Evolutionary conservation across 164 flowering plant genomes (phyloP), one percentile per base, ranked within the genome.

Genomic region (Liquidambar formosana): DNA sequence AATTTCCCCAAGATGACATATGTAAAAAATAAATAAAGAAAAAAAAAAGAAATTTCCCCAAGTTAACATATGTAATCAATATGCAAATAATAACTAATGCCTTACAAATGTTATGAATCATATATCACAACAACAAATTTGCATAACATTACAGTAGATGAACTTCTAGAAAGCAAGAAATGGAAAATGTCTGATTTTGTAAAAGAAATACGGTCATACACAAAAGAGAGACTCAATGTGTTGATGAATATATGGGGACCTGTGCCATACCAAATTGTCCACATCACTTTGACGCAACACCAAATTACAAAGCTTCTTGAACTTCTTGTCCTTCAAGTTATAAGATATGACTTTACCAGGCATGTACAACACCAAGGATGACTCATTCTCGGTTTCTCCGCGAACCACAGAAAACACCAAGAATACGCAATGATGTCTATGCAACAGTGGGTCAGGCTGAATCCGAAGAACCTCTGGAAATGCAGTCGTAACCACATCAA

Each of bases 331-430:
- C 19, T 15, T 56, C 1, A 67, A 5, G 18, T 67, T 68, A 15
- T 67, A 73, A 12, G 26, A 56, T 10, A 73, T 18, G 9, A 53
- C 18, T 13, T 56, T 73, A 13, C 68, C 68, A 5, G 63, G 63
- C 8, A 73, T 28, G 16, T 62, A 63, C 51, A 73, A 8, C 68
- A 73, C 11, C 16, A 62, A 25, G 19, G 41, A 62, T 1, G 58
- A 45, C 12, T 67, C 72, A 3, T 67, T 68, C 10, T 73, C 71
- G 2, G 15, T 14, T 28, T 47, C 76, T 41, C n/a, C 46, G 3
- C 62, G 25, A 8, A 66, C 10, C 11, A 73, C 11, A 4, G 2
- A 25, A 8, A 63, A n/a, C 11, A 57, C 38, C 1, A 11, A n/a
- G 19, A 54, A 67, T 15, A 2, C 58, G 3, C 15, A 46, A 12